Conservation (phyloP, 2,329 filamentous ascomycete genomes). For the Phialemoniopsis sp. region DNA sequence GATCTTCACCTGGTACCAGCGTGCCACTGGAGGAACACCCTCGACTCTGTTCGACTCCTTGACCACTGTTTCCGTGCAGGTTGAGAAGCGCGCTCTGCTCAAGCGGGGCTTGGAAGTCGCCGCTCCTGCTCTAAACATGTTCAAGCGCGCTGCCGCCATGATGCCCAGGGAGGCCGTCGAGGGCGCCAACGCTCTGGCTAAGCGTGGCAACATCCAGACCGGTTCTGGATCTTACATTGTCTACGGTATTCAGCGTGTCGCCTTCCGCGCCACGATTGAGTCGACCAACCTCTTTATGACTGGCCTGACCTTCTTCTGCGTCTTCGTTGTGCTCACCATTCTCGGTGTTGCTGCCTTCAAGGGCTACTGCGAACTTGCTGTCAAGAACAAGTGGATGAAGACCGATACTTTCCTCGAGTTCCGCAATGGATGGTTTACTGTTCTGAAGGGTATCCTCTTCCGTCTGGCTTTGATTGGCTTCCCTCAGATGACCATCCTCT, state of each 20-base stretch:
- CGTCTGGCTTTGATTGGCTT: slow-evolving; percentile 78
- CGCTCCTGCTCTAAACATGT: slow-evolving; percentile 24
- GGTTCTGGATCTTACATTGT: slow-evolving; percentile 46
- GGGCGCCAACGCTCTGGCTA: slow-evolving; percentile 29
- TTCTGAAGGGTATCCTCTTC: slow-evolving; percentile 83
- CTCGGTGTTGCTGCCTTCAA: slow-evolving; percentile 72
- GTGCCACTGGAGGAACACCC: slow-evolving; percentile 75
- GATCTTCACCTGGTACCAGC: slow-evolving; percentile 85
- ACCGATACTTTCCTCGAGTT: slow-evolving; percentile 80
- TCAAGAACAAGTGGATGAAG: slow-evolving; percentile 70
- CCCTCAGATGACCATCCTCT: slow-evolving; percentile 79
- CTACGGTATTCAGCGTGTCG: slow-evolving; percentile 74
- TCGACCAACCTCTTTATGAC: slow-evolving; percentile 83
- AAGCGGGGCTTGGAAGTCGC: slow-evolving; percentile 34
- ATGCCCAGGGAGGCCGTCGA: slow-evolving; percentile 17
- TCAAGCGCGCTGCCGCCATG: slow-evolving; percentile 41
- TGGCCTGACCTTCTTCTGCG: slow-evolving; percentile 74
- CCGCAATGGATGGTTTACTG: slow-evolving; percentile 80
- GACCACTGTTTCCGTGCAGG: slow-evolving; percentile 66
- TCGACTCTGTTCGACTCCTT: slow-evolving; percentile 69
- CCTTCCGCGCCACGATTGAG: slow-evolving; percentile 77
- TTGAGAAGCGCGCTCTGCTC: slow-evolving; percentile 51
- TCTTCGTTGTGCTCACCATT: slow-evolving; percentile 70
- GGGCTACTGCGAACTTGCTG: slow-evolving; percentile 65
- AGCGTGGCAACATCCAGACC: slow-evolving; percentile 47